Evolutionary conservation across 139 green algal genomes (phyloP).

Genomic region (Chlorella sorokiniana): DNA sequence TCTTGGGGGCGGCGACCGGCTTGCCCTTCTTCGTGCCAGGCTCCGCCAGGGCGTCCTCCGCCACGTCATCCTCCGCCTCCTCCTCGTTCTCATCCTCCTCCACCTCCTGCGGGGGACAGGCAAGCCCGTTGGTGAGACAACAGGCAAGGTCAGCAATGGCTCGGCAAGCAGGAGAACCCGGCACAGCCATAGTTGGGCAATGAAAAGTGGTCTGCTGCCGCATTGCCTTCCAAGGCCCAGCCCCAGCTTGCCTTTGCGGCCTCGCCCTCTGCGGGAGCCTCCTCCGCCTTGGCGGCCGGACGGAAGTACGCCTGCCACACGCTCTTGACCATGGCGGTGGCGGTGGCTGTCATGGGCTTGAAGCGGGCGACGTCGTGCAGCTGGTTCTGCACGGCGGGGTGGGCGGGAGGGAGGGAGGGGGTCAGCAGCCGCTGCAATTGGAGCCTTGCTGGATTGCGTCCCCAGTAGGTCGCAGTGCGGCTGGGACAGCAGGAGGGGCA

Average conservation of each 20-base stretch:
- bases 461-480: no score
- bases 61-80: conserved; percentile 60
- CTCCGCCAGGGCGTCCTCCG: conserved; percentile 59
- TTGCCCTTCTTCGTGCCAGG: conserved; percentile 18
- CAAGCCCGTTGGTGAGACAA: neutral
- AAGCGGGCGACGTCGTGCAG: conserved; percentile 23
- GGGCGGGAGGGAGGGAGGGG: neutral
- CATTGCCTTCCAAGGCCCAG: no score
- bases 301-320: conserved; percentile 86
- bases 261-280: conserved; percentile 16
- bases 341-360: conserved; percentile 93
- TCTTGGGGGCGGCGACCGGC: conserved; percentile 24
- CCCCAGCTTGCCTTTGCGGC: conserved; percentile 35
- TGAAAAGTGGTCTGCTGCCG: no score
- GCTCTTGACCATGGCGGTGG: conserved; percentile 88
- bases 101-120: conserved; percentile 46
- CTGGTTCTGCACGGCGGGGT: conserved; percentile 57
- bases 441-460: no score
- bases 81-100: conserved; percentile 79
- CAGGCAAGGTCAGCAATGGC: neutral
- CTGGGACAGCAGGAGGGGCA: no score
- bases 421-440: neutral
- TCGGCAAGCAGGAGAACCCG: no score
- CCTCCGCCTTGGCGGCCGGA: conserved; percentile 9
- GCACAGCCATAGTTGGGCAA: no score